phyloP scores from a whole-genome alignment of 257 asterid genomes.

The Misopates orontium region DNA sequence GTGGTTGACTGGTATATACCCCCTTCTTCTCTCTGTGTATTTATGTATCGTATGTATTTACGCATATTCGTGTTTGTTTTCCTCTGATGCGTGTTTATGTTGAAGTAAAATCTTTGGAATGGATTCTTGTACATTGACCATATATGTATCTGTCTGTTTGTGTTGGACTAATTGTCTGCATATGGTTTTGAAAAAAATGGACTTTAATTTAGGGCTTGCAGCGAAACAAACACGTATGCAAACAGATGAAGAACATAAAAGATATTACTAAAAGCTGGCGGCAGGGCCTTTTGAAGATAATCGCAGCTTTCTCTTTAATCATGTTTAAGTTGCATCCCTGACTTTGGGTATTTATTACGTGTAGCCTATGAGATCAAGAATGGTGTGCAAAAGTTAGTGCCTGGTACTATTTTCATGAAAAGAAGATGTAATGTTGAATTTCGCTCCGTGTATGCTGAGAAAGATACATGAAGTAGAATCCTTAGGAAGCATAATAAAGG shows the following conservation, averaged over 20 bases:
- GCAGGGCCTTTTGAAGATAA: no score
- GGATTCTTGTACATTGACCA: background rate
- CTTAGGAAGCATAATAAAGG: no score
- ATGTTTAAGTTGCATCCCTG: no score
- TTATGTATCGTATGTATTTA: background rate
- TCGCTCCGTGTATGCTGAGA: background rate
- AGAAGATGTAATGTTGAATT: background rate
- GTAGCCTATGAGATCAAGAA: background rate
- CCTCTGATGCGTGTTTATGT: background rate
- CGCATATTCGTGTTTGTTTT: no score
- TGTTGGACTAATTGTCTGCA: background rate
- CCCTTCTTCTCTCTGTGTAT: conserved; percentile 2
- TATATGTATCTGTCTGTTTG: background rate
- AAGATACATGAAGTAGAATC: background rate
- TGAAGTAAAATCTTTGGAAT: background rate
- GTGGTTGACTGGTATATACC: conserved; percentile 52
- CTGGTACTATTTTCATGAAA: background rate
- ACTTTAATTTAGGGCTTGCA: no score
- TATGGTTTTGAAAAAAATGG: no score
- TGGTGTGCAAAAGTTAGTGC: background rate
- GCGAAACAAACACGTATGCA: no score
- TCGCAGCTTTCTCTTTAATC: no score
- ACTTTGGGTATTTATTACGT: background rate
- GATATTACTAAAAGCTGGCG: no score
- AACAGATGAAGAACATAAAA: no score